Conservation (phyloP, 225 moss, liverwort and hornwort genomes). For the Climacium dendroides region DNA sequence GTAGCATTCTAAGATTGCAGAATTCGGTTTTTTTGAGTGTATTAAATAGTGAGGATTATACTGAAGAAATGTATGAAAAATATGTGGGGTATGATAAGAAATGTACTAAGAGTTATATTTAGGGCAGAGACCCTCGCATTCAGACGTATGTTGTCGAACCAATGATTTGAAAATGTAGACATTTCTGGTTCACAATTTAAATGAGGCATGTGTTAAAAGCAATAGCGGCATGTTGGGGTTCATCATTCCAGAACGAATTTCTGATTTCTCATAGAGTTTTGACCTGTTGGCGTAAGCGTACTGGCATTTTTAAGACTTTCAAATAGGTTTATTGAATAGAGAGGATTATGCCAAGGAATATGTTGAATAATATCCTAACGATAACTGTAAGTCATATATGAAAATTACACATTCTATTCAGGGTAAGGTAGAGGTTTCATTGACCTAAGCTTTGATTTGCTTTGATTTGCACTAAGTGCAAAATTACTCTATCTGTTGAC, state of each 20-base stretch:
- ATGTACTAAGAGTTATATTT: background rate
- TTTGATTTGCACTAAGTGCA: no score
- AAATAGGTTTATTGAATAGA: background rate
- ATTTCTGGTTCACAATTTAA: background rate
- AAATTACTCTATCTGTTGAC: no score
- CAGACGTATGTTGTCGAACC: background rate
- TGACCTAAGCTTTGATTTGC: no score
- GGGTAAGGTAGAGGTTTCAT: background rate
- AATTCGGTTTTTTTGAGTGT: background rate
- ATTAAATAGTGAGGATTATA: background rate
- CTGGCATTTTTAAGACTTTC: background rate
- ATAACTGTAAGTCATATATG: background rate
- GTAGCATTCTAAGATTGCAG: background rate
- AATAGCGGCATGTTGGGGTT: no score
- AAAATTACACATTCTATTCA: background rate
- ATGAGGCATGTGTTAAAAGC: background rate
- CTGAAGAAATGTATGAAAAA: background rate
- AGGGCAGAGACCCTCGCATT: background rate
- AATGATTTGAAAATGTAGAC: background rate
- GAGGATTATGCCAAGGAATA: background rate
- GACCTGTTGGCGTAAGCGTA: background rate
- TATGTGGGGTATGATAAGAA: background rate
- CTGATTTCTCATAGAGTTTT: background rate
- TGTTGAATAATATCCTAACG: background rate
- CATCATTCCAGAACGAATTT: background rate